Evolutionary conservation across 2,329 filamentous ascomycete genomes (phyloP).

Genomic region (Neopestalotiopsis rosae): DNA sequence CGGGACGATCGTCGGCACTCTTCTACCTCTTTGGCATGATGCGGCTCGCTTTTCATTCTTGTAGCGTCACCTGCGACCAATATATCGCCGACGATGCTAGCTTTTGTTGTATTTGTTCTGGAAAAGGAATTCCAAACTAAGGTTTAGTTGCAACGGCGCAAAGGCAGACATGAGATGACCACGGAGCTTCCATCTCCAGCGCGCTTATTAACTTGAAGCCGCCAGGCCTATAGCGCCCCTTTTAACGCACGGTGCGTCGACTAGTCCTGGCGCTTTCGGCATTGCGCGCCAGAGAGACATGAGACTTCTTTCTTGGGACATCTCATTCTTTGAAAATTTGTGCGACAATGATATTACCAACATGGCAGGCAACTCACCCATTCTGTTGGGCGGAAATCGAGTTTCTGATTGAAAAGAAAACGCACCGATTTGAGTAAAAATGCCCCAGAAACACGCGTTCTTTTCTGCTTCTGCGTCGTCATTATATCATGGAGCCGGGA

Average conservation of each 20-base stretch:
- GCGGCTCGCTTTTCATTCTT: not conserved
- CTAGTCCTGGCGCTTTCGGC: not conserved
- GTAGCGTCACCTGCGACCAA: not conserved
- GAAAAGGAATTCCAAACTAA: not conserved
- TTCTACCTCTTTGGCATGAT: not conserved
- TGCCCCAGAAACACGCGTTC: too few species aligned
- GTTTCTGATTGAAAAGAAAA: not conserved
- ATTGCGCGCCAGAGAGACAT: not conserved
- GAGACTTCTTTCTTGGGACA: not conserved
- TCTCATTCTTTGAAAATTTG: too few species aligned
- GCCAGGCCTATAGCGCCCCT: conserved; percentile 4
- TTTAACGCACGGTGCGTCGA: not conserved
- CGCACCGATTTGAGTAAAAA: not conserved
- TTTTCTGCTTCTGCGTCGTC: not conserved
- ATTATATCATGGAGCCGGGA: not conserved
- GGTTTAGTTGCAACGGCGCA: not conserved
- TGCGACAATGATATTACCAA: too few species aligned
- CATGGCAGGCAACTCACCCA: too few species aligned
- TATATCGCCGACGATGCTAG: conserved; percentile 8
- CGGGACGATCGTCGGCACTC: not conserved
- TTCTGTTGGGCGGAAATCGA: too few species aligned
- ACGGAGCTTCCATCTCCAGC: not conserved
- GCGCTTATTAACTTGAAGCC: conserved; percentile 12
- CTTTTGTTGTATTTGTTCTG: not conserved
- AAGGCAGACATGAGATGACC: conserved; percentile 3